These are phyloP conservation scores for Macrocybe gigantea DNA, from an alignment of 768 basidiomycete genomes.

Conservation along the genomic window DNA sequence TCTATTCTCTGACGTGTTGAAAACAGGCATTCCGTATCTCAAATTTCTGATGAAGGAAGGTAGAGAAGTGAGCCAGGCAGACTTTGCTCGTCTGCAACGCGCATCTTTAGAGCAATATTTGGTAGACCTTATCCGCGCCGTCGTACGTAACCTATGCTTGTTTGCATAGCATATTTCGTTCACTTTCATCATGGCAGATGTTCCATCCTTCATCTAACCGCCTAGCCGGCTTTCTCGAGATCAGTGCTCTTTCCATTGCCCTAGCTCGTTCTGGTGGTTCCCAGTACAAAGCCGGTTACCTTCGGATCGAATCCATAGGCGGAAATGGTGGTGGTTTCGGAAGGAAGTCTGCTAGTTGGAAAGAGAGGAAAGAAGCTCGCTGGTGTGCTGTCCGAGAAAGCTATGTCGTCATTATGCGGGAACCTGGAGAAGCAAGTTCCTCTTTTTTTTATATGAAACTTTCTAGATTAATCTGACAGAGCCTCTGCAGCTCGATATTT, in stretches of 20 bases:
- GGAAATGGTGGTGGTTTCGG: slow-evolving; percentile 54
- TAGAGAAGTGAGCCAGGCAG: slow-evolving; percentile 51
- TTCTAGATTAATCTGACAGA: neutral
- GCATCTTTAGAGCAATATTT: slow-evolving; percentile 85
- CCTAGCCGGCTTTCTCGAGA: slow-evolving; percentile 84
- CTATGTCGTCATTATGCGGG: slow-evolving; percentile 81
- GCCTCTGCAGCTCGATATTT: slow-evolving; percentile 57
- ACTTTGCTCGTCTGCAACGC: slow-evolving; percentile 80
- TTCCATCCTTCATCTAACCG: slow-evolving; percentile 92
- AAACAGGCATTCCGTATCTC: slow-evolving; percentile 54
- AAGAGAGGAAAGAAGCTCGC: slow-evolving; percentile 55
- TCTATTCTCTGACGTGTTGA: too few relatives aligned
- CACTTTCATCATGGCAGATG: slow-evolving; percentile 53
- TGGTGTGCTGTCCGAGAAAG: slow-evolving; percentile 95
- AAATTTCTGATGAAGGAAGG: slow-evolving; percentile 73
- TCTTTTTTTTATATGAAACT: neutral
- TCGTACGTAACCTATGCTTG: slow-evolving; percentile 44
- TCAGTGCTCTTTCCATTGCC: slow-evolving; percentile 80
- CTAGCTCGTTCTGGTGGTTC: slow-evolving; percentile 77
- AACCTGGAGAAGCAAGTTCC: slow-evolving; percentile 71
- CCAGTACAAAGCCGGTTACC: slow-evolving; percentile 88
- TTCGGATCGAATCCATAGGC: slow-evolving; percentile 52
- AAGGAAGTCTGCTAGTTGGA: slow-evolving; percentile 57
- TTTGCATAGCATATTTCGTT: neutral
- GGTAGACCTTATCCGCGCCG: slow-evolving; percentile 79